These are phyloP conservation scores for Acacia acuminata DNA, from an alignment of 306 rosid species.

Conservation along the genomic window DNA sequence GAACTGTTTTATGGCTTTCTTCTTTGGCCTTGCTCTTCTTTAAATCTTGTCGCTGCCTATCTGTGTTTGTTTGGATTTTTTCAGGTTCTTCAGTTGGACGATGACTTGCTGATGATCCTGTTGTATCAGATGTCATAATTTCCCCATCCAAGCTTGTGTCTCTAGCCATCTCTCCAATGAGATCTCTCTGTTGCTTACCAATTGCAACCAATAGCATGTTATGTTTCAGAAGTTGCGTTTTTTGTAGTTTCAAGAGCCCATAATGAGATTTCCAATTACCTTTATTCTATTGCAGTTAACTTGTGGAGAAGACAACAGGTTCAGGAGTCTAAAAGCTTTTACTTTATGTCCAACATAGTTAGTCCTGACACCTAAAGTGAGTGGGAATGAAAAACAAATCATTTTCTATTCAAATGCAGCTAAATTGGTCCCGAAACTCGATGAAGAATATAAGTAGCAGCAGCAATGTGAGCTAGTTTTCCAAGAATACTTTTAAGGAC, in stretches of 20 bases:
- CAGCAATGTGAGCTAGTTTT: not conserved
- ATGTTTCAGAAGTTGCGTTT: not conserved
- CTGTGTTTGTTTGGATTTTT: not conserved
- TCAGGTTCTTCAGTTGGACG: not conserved
- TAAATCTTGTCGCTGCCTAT: conserved; percentile 3
- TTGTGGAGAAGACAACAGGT: not conserved
- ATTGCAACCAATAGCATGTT: not conserved
- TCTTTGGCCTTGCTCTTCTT: conserved; percentile 27
- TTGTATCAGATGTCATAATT: conserved; percentile 24
- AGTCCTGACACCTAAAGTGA: not conserved
- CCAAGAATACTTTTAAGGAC: not conserved
- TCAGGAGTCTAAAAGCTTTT: not conserved
- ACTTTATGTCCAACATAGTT: not conserved
- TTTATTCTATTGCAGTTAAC: not conserved
- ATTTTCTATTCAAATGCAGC: not conserved
- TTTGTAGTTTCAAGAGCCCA: not conserved
- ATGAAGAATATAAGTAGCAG: not conserved
- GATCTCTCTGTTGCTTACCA: not conserved
- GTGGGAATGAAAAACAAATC: not conserved
- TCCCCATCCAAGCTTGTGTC: conserved; percentile 38
- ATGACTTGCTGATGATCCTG: conserved; percentile 40
- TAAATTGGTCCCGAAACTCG: not conserved
- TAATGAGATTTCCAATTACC: not conserved
- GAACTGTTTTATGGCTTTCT: conserved; percentile 39
- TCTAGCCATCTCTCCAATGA: conserved; percentile 35